A percentile compares a stretch with the other conserved stretches of the same genome.
phyloP scores from a whole-genome alignment of 2,329 filamentous ascomycete genomes.

The Aspergillus fumigatus region DNA sequence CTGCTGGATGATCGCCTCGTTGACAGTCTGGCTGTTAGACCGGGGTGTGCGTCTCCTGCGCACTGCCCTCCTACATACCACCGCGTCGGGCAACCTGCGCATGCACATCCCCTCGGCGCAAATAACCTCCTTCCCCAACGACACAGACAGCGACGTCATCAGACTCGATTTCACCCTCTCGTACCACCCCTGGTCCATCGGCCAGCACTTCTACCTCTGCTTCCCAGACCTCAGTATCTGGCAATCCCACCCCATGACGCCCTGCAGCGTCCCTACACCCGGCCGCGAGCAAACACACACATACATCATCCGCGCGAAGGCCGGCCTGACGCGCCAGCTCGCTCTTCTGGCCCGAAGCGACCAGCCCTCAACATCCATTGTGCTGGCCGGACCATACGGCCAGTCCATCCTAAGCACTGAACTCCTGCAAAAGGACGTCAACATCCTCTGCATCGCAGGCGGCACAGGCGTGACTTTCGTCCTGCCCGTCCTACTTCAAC shows the following conservation, averaged over 20 bases:
- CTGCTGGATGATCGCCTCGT: slow-evolving; percentile 64
- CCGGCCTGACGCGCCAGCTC: slow-evolving; percentile 23
- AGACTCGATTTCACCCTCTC: slow-evolving; percentile 62
- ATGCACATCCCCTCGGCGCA: slow-evolving; percentile 53
- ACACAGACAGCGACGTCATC: slow-evolving; percentile 57
- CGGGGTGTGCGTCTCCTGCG: slow-evolving; percentile 56
- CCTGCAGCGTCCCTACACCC: slow-evolving; percentile 50
- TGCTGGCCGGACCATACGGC: slow-evolving; percentile 63
- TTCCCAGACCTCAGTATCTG: slow-evolving; percentile 64
- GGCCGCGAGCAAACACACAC: slow-evolving; percentile 20
- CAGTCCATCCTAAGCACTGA: slow-evolving; percentile 44
- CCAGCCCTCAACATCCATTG: slow-evolving; percentile 47
- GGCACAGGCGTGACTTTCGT: slow-evolving; percentile 58
- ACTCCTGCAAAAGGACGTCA: slow-evolving; percentile 30
- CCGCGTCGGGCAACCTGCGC: slow-evolving; percentile 41
- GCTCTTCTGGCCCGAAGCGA: slow-evolving; percentile 17
- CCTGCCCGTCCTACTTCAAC: slow-evolving; percentile 46
- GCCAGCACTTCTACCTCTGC: slow-evolving; percentile 68
- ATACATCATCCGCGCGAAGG: slow-evolving; percentile 49
- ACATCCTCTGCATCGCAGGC: slow-evolving; percentile 51
- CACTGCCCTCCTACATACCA: slow-evolving; percentile 58
- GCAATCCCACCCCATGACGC: slow-evolving; percentile 70
- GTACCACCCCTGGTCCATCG: slow-evolving; percentile 59
- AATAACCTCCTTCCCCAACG: slow-evolving; percentile 52
- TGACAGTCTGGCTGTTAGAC: slow-evolving; percentile 63